Evolutionary conservation across 2,329 filamentous ascomycete species (phyloP).

Genomic region (Pezicula rhizophila): DNA sequence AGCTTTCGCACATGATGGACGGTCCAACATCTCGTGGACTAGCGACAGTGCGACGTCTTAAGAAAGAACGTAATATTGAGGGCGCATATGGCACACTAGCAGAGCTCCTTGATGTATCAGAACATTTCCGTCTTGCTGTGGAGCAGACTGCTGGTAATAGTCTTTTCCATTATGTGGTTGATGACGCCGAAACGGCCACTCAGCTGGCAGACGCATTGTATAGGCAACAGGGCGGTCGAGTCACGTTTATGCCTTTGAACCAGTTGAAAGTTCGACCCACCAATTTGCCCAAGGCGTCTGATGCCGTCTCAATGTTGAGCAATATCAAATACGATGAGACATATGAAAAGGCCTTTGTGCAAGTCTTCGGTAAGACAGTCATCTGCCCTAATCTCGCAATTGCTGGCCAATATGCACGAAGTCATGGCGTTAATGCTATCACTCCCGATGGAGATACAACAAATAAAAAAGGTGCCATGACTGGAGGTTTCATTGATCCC

Average conservation of each 20-base stretch:
- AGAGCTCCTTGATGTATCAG: conserved; percentile 82
- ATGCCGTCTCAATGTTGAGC: conserved; percentile 79
- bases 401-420: conserved; percentile 85
- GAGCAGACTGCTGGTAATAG: conserved; percentile 91
- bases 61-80: conserved; percentile 69
- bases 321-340: conserved; percentile 73
- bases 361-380: conserved; percentile 93
- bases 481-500: conserved; percentile 87
- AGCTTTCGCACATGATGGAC: conserved; percentile 81
- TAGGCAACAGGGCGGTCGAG: conserved; percentile 71
- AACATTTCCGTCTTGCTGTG: conserved; percentile 79
- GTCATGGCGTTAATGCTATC: conserved; percentile 86
- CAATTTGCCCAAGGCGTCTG: conserved; percentile 78
- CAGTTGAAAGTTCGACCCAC: conserved; percentile 64
- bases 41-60: conserved; percentile 78
- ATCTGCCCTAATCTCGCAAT: conserved; percentile 86
- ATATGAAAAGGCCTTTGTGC: conserved; percentile 82
- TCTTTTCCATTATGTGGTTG: conserved; percentile 93
- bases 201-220: conserved; percentile 74
- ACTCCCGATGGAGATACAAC: conserved; percentile 92
- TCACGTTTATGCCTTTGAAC: conserved; percentile 93
- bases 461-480: conserved; percentile 92
- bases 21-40: conserved; percentile 80
- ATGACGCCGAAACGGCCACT: conserved; percentile 82
- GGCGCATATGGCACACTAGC: conserved; percentile 91